Evolutionary conservation across 2,329 filamentous ascomycete species (phyloP), one percentile per base, ranked within the genome.

Genomic region (Pseudogymnoascus sp.): DNA sequence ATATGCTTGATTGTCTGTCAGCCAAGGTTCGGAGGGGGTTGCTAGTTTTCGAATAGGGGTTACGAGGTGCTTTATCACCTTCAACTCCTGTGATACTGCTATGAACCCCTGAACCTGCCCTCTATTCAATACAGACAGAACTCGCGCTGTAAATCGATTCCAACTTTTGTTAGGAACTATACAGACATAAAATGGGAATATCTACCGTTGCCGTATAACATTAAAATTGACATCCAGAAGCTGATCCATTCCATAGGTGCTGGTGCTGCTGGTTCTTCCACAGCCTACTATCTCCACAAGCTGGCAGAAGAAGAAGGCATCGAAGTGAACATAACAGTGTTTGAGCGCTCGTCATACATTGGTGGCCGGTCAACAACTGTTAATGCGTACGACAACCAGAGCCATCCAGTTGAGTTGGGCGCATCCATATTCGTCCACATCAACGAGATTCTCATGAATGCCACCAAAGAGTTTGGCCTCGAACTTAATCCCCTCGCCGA

Each of bases 351-450:
- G 13, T 74, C 79, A 33, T 90, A 86, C 67, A 81, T 97, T 44
- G 94, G 94, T 31, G 94, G 94, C 7, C 89, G 94, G 27, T 89
- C 89, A 6, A 90, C 92, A 31, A 97, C 92, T 0, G 88, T 96
- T 15, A 79, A 92, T 69, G 87, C 86, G 2, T 93, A 89, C 72
- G 81, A 84, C 66, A 81, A 93, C 68, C 79, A 86, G 1, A 66
- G 77, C 0, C 78, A 86, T 39, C 88, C 89, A 1, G 83, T 96
- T 36, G 94, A 99, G 74, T 80, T 97, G 0, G 94, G 94, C 13
- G 94, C 90, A 9, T 93, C 89, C 65, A 96, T 97, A 68, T 99
- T 97, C 72, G 90, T 97, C 48, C 74, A 88, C 58, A 83, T 89
- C 44, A 99, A 97, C 71, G 79, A 85, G 39, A 96, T 96, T 69